Percentiles rank a stretch among this genome's conserved stretches.
Conservation (phyloP, 2,329 filamentous ascomycete genomes). For the Grosmannia penicillata region DNA sequence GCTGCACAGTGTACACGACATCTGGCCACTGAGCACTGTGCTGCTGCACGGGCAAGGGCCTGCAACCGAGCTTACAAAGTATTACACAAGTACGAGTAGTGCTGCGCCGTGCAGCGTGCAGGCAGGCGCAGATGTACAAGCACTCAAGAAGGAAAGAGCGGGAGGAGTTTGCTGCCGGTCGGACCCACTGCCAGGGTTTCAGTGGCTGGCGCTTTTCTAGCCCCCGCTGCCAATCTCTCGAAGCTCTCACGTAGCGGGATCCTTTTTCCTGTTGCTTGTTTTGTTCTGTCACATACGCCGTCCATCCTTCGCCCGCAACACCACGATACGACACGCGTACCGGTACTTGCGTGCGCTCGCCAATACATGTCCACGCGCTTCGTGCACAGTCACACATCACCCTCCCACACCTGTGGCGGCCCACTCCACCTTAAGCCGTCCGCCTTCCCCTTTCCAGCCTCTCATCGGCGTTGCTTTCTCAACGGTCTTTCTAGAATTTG, state of each 20-base stretch:
- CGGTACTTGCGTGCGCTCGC: no score
- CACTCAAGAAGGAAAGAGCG: no score
- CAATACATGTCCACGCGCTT: no score
- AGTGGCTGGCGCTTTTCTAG: slow-evolving; percentile 10
- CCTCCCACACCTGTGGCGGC: slow-evolving; percentile 1
- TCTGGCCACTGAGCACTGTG: no score
- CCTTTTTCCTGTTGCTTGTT: slow-evolving; percentile 3
- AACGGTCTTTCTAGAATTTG: slow-evolving; percentile 31
- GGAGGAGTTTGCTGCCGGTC: slow-evolving; percentile 8
- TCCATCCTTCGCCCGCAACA: background rate
- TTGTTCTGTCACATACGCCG: background rate
- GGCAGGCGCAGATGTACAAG: no score
- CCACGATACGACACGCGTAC: no score
- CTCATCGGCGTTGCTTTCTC: slow-evolving; percentile 24
- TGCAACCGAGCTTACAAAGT: slow-evolving; percentile 14
- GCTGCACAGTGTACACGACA: background rate
- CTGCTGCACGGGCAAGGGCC: no score
- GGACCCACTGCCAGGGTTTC: slow-evolving; percentile 8
- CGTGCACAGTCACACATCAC: background rate
- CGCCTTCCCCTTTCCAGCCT: slow-evolving; percentile 24
- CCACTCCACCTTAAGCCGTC: slow-evolving; percentile 15
- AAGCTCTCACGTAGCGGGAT: background rate
- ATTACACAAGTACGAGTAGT: no score
- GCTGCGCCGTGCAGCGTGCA: background rate
- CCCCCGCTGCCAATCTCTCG: slow-evolving; percentile 10